Evolutionary conservation across 2,329 filamentous ascomycete genomes (phyloP), one percentile per base, ranked within the genome.

Genomic region (Exophiala sp.): DNA sequence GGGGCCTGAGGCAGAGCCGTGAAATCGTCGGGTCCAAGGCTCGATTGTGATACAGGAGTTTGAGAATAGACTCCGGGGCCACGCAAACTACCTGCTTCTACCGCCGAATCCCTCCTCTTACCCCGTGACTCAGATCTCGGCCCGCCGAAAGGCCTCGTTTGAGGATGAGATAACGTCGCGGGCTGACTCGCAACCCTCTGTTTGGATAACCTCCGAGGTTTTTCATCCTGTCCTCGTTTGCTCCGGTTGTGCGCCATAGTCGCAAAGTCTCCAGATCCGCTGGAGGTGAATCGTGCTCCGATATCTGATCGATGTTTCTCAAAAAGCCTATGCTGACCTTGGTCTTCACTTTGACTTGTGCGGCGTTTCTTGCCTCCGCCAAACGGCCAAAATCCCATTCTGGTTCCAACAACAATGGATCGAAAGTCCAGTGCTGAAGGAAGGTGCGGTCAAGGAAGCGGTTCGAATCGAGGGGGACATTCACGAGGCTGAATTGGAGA

Each of bases 1-100:
- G 73, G 78, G 55, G 69, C 64, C 58, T 70, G 66, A 65, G 73
- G 65, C 62, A 73, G 68, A 62, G 66, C 62, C 42, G 65, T 66
- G 48, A 64, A 65, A 18, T 73, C 65, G 52, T 68, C 64, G 57
- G 66, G 62, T 58, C 66, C 64, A 53, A 67, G 58, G 56, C 66
- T 68, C 7, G 64, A 62, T 23, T 64, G 62, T 27, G 69, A 66
- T 34, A 63, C 63, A 23, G 63, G 66, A 42, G 64, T 61, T 6
- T 65, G 62, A 13, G 55, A 49, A 37, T 61, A 62, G 13, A 57
- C 42, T 14, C 55, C 41, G 16, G 27, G 19, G 9, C 53, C 46
- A 22, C 35, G 43, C 30, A 38, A 22, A 19, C 37, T 34, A 9
- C 37, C 43, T 10, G 14, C 37, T 38, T 43, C 47, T 4, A 27